phyloP scores from a whole-genome alignment of 129 eudicot species.

The Helichrysum umbraculigerum region DNA sequence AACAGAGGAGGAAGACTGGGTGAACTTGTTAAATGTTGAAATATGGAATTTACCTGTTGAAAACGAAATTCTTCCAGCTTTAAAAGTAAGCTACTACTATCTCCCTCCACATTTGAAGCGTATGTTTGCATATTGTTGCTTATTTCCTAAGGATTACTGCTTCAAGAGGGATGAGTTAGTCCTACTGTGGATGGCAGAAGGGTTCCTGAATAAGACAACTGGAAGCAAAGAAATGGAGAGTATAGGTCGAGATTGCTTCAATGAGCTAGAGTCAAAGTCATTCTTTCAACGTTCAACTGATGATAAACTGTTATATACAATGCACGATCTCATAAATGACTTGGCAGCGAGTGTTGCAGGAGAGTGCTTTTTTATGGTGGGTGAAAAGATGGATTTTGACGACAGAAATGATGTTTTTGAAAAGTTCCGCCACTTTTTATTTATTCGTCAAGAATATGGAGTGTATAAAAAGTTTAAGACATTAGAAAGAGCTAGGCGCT shows the following conservation, averaged over 20 bases:
- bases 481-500: slow-evolving; percentile 23
- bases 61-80: slow-evolving; percentile 8
- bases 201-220: slow-evolving; percentile 23
- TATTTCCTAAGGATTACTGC: not conserved
- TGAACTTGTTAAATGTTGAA: not conserved
- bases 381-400: slow-evolving; percentile 20
- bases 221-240: slow-evolving; percentile 33
- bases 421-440: slow-evolving; percentile 44
- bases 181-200: slow-evolving; percentile 26
- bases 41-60: not conserved
- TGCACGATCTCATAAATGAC: slow-evolving; percentile 45
- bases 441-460: slow-evolving; percentile 28
- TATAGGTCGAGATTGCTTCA: slow-evolving; percentile 33
- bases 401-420: slow-evolving; percentile 24
- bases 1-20: not conserved
- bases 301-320: not conserved
- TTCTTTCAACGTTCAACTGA: slow-evolving; percentile 29
- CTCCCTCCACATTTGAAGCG: too few relatives aligned
- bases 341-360: slow-evolving; percentile 40
- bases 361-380: slow-evolving; percentile 33
- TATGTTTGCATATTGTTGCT: too few relatives aligned
- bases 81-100: not conserved
- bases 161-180: slow-evolving; percentile 9
- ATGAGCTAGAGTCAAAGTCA: slow-evolving; percentile 27
- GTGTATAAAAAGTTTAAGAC: slow-evolving; percentile 25